A percentile compares a stretch with the other conserved stretches of the same genome.
phyloP scores from a whole-genome alignment of 306 rosid species.

The Vigna reflexopilosa region DNA sequence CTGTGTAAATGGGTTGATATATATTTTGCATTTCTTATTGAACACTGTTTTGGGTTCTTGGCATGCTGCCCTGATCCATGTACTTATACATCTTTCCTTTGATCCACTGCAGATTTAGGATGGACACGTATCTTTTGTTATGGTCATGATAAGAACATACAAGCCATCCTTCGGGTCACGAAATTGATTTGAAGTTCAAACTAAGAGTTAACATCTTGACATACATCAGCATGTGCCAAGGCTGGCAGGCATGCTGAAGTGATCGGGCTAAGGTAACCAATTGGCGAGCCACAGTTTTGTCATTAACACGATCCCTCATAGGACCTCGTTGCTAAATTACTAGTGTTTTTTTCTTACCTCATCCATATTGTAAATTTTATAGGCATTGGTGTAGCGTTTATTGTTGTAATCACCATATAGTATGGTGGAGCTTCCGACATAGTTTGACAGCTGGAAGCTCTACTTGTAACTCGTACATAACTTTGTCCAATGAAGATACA shows the following conservation, averaged over 20 bases:
- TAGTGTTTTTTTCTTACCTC: not conserved
- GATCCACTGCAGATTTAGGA: conserved; percentile 46
- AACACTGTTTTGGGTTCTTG: conserved; percentile 35
- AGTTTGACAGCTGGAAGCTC: conserved; percentile 37
- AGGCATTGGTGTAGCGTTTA: conserved; percentile 36
- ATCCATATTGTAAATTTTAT: conserved; percentile 29
- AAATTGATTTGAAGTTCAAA: conserved; percentile 29
- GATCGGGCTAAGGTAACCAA: conserved; percentile 31
- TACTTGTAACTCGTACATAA: conserved; percentile 40
- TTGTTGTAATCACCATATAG: conserved; percentile 39
- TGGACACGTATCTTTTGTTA: conserved; percentile 39
- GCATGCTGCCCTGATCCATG: conserved; percentile 13
- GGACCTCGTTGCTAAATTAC: conserved; percentile 3
- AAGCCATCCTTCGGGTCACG: conserved; percentile 35
- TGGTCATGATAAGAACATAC: conserved; percentile 20
- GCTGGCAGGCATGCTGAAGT: conserved; percentile 27
- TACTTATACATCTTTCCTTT: conserved; percentile 11
- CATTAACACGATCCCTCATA: conserved; percentile 2
- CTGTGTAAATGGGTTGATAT: conserved; percentile 20
- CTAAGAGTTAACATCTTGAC: conserved; percentile 25
- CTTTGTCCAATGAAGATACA: conserved; percentile 34
- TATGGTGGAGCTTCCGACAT: conserved; percentile 39
- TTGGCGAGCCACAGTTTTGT: conserved; percentile 51
- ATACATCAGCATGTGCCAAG: conserved; percentile 28
- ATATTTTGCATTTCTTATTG: not conserved